Base-by-base conservation (phyloP, 2,329 filamentous ascomycete genomes). In the Cladosporium oxysporum region DNA sequence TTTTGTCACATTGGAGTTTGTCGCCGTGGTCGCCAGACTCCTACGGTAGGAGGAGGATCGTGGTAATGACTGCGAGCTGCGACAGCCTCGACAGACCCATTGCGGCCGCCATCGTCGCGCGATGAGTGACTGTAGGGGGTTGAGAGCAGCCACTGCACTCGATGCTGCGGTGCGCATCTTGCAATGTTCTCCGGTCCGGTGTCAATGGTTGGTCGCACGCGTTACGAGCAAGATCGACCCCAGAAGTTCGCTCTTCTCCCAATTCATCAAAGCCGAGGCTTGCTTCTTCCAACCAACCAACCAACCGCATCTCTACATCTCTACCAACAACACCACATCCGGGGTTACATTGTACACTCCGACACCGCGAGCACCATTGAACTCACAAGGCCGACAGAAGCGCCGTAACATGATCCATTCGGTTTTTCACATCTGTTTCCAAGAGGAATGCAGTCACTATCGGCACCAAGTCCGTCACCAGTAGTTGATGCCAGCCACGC, bases 1-100 rank as follows among this genome's bases (percentile, higher is more conserved):
- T 81, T 98, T 98, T 23, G 66, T 63, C 21, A 61, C 64, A 37
- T 28, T 28, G 4, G 67, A 23, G 33, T 66, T 69, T 28, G 67
- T 58, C 14, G 69, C 66, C 7, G 21, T 11, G 47, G 69, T 71
- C n/a, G 68, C 65, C 8, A 66, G 57, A 18, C 52, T 59, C 65
- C 58, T 14, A 10, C 23, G 23, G 21, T 26, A 41, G 23, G 23
- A 29, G 49, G 31, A 53, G 57, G 49, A 55, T 18, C 23, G 50
- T 52, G 12, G 55, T 11, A 37, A 2, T 55, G 37, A 29, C 7
- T 49, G 44, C 10, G 41, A 29, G 28, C 35, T 65, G 23, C 69
- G 66, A 63, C 70, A 71, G 33, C 59, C 62, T 14, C 65, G 68
- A 49, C 74, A 76, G 44, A 76, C 59, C 76, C 76, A 76, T 73